A percentile compares a stretch with the other conserved stretches of the same genome.
Evolutionary conservation across 2,329 filamentous ascomycete genomes (phyloP).

Genomic region (Xylaria sp.): DNA sequence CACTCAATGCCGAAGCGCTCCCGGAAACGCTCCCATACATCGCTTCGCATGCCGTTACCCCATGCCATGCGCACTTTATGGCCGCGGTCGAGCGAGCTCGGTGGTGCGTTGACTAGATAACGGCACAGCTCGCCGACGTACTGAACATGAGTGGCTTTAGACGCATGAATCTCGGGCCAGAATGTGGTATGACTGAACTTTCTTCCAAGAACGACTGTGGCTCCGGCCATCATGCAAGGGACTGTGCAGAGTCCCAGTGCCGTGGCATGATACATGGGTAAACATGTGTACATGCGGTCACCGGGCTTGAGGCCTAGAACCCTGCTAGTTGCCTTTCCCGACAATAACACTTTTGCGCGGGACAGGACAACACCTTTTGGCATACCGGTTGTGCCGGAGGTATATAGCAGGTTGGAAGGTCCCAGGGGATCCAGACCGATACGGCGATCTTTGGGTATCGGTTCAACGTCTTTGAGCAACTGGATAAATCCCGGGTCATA

Average conservation of each 20-base stretch:
- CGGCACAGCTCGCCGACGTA: constrained; percentile 75
- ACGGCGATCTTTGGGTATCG: constrained; percentile 51
- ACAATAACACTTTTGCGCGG: constrained; percentile 33
- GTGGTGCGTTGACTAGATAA: constrained; percentile 64
- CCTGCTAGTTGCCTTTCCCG: constrained; percentile 15
- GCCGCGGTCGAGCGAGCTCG: constrained; percentile 51
- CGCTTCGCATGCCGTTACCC: constrained; percentile 62
- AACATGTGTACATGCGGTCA: constrained; percentile 68
- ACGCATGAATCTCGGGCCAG: constrained; percentile 65
- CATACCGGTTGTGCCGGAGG: constrained; percentile 68
- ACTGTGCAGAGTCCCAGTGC: constrained; percentile 52
- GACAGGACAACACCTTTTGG: constrained; percentile 65
- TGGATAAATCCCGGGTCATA: constrained; percentile 43
- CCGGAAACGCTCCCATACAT: constrained; percentile 61
- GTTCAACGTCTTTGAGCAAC: constrained; percentile 39
- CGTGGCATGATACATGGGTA: constrained; percentile 73
- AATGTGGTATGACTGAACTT: constrained; percentile 65
- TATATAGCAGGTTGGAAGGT: constrained; percentile 62
- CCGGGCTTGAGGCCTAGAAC: constrained; percentile 23
- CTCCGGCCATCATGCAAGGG: constrained; percentile 43
- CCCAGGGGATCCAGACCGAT: constrained; percentile 44
- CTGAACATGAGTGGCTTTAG: constrained; percentile 60
- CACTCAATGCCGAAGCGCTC: constrained; percentile 56
- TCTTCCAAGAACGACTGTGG: constrained; percentile 55
- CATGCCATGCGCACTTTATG: constrained; percentile 55